Evolutionary conservation across 192 early-diverging fungal genomes (phyloP), one percentile per base, ranked within the genome.

Genomic region (Gaertneriomyces sp.): DNA sequence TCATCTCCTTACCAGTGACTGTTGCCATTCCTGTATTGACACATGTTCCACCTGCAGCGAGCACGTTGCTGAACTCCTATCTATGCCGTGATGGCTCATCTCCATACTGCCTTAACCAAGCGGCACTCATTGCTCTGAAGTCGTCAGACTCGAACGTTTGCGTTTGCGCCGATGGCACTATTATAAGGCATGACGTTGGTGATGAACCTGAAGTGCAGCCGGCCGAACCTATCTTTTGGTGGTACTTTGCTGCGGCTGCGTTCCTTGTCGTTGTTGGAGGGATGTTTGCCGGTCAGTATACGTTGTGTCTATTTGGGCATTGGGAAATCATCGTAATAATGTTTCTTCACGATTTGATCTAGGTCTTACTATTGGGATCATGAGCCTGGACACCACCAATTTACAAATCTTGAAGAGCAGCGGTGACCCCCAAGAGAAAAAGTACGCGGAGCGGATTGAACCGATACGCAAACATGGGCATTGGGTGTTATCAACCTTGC

Each of bases 401-500:
- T 64, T 84, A 3, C 52, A 68, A 25, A 93, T 98, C 50, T 78
- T 98, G 51, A 88, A 90, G 50, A 82, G 78, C 4, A 93, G 91
- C 17, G 94, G 93, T 7, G 84, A 85, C 0, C 68, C 73, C 5
- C 71, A 70, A 40, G 87, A 98, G 63, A 79, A 81, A 46, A 71
- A 59, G 16, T 88, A 92, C 63, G 96, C 96, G 0, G 82, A 71
- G 9, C 74, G 85, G n/a, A 93, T 96, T 63, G 80, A 84, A 69
- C 94, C 94, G 19, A 88, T 95, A 60, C 80, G 94, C 41, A 91
- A 89, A 76, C 88, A 93, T 73, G 87, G 86, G 2, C 95, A 97
- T 65, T 92, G 94, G 93, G 86, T 99, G 8, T 76, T 99, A 33
- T 93, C 95, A 1, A 96, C 95, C 9, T 73, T 99, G 41, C 74